phyloP scores from a whole-genome alignment of 768 basidiomycete species.

The Tricholoma bakamatsutake region DNA sequence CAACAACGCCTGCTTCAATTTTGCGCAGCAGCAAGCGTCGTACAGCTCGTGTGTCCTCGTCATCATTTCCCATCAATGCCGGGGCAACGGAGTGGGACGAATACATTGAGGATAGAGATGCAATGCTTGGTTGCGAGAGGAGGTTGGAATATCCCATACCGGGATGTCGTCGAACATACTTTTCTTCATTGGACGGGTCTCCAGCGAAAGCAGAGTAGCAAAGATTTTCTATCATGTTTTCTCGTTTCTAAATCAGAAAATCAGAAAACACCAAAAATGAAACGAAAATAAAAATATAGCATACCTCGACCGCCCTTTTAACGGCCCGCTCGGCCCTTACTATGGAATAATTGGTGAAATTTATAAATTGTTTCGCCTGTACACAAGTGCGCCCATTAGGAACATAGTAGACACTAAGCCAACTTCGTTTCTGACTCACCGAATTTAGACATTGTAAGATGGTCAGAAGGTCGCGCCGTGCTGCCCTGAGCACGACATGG shows the following conservation, averaged over 20 bases:
- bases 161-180: slow-evolving; percentile 12
- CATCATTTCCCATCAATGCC: slow-evolving; percentile 48
- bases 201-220: slow-evolving; percentile 21
- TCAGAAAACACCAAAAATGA: neutral
- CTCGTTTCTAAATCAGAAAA: slow-evolving; percentile 39
- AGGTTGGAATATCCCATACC: slow-evolving; percentile 24
- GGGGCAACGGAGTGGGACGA: slow-evolving; percentile 40
- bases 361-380: slow-evolving; percentile 54
- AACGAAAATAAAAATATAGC: slow-evolving; percentile 10
- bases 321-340: slow-evolving; percentile 52
- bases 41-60: slow-evolving; percentile 57
- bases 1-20: slow-evolving; percentile 49
- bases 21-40: slow-evolving; percentile 63
- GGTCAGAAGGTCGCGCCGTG: slow-evolving; percentile 48
- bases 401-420: neutral
- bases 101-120: slow-evolving; percentile 37
- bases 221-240: slow-evolving; percentile 39
- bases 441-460: slow-evolving; percentile 49
- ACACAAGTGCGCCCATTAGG: neutral
- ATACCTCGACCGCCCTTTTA: slow-evolving; percentile 49
- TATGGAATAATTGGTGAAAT: slow-evolving; percentile 49
- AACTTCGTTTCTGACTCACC: slow-evolving; percentile 31
- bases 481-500: slow-evolving; percentile 44
- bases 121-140: slow-evolving; percentile 34
- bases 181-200: slow-evolving; percentile 11